Percentiles rank a stretch among this genome's conserved stretches.
These are phyloP conservation scores for Coemansia sp. DNA, from an alignment of 192 early-diverging fungal genomes.

Conservation along the genomic window DNA sequence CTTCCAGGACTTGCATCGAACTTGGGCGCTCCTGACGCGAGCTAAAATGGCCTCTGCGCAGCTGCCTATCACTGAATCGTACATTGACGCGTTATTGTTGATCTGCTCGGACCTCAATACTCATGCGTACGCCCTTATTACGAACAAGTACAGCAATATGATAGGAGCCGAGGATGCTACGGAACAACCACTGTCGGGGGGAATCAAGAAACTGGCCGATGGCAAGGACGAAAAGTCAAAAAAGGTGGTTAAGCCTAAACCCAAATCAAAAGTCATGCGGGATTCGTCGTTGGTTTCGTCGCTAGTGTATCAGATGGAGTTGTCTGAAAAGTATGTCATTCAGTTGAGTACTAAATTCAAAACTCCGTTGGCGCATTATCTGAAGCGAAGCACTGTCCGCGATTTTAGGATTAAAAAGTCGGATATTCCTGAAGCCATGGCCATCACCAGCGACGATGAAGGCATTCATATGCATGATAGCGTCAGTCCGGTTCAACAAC, in stretches of 20 bases:
- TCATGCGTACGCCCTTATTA: slow-evolving; percentile 22
- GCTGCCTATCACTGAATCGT: slow-evolving; percentile 44
- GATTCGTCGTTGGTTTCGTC: slow-evolving; percentile 75
- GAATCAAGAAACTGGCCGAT: neutral
- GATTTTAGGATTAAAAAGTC: slow-evolving; percentile 74
- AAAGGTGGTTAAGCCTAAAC: neutral
- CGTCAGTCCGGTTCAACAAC: neutral
- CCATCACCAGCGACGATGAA: slow-evolving; percentile 14
- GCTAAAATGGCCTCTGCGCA: slow-evolving; percentile 18
- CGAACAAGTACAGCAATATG: slow-evolving; percentile 30
- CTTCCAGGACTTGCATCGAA: slow-evolving; percentile 37
- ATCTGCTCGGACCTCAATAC: slow-evolving; percentile 39
- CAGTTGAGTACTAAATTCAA: slow-evolving; percentile 71
- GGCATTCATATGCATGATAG: neutral
- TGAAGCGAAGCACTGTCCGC: slow-evolving; percentile 76
- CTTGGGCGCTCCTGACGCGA: slow-evolving; percentile 26
- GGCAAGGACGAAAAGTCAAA: slow-evolving; percentile 14
- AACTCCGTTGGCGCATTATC: slow-evolving; percentile 72
- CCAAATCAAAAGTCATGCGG: slow-evolving; percentile 62
- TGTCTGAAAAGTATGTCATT: slow-evolving; percentile 75
- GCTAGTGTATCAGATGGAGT: slow-evolving; percentile 74
- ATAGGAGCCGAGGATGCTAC: neutral
- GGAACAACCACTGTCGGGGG: neutral
- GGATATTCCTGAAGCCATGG: slow-evolving; percentile 29
- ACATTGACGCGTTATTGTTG: slow-evolving; percentile 28